These are phyloP conservation scores for Phaseolus lunatus DNA, from an alignment of 306 rosid species.

Conservation along the genomic window DNA sequence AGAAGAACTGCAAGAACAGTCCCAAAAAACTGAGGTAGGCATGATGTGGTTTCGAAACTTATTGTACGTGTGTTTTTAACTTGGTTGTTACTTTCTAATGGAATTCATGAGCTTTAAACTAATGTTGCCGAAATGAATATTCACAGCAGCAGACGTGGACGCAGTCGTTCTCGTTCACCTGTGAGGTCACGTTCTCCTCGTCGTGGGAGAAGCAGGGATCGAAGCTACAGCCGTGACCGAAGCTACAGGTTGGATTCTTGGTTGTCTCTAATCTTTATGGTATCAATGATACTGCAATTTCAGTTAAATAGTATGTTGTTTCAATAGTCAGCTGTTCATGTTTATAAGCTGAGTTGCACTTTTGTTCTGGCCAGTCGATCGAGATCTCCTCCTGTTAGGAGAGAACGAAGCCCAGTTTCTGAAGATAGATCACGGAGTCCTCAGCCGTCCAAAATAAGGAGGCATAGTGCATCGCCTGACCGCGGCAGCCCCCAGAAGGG, in stretches of 20 bases:
- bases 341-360: constrained; percentile 3
- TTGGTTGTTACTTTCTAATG: neutral
- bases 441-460: constrained; percentile 56
- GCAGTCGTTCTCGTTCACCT: constrained; percentile 59
- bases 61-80: neutral
- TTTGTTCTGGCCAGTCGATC: constrained; percentile 62
- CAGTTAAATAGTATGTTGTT: neutral
- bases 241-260: constrained; percentile 65
- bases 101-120: neutral
- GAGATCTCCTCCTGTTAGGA: constrained; percentile 71
- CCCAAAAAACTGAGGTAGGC: constrained; percentile 63
- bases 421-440: constrained; percentile 67
- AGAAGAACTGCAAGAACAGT: constrained; percentile 72
- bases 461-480: constrained; percentile 61
- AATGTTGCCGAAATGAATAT: neutral
- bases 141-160: constrained; percentile 45
- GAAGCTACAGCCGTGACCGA: constrained; percentile 76
- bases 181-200: constrained; percentile 63
- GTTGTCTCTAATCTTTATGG: neutral
- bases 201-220: constrained; percentile 70
- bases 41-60: neutral
- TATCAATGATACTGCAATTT: too few species aligned
- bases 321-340: neutral
- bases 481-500: constrained; percentile 58
- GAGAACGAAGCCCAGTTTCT: constrained; percentile 60